Evolutionary conservation across 2,329 filamentous ascomycete genomes (phyloP), one percentile per base, ranked within the genome.

Genomic region (Aureobasidium sp.): DNA sequence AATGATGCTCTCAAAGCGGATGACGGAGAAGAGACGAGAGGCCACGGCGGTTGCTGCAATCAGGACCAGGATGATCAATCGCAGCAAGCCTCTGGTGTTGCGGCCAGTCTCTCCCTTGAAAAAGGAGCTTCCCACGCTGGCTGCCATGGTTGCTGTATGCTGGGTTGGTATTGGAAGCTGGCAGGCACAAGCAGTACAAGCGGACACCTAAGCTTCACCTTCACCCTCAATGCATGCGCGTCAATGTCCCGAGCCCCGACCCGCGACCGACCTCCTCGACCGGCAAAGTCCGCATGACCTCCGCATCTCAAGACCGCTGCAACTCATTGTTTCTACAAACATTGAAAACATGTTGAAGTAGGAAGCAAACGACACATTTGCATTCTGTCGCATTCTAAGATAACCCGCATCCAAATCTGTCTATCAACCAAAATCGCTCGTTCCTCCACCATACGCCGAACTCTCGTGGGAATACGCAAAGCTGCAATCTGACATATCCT

Each of bases 1-100:
- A 73, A 99, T 99, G 73, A 99, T 99, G 79, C 91, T 96, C 80
- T 99, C 94, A 74, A 99, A 99, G 69, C 94, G 89, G 78, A 99
- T 97, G 68, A 99, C 94, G 72, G 91, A 97, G 83, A 99, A 99
- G 69, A 99, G 82, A 77, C 94, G 90, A 77, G 92, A 96, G 68
- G 92, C 86, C 73, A 97, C 85, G 68, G 93, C 91, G 65, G 94
- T 92, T 63, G 85, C 91, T 67, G 94, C 94, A 77, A 99, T 97
- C 72, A 93, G 85, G 72, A 82, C 83, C 70, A 99, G 86, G 78
- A 99, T 99, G 72, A 95, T 83, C 69, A 97, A 86, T 73, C 92
- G 87, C 67, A 99, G 81, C 71, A 97, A 78, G 67, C 90, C 88
- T 75, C 92, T 87, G 66, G 90, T 90, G 76, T 87, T 97, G 76